Evolutionary conservation across 805 yeast species (phyloP).

Genomic region (Metschnikowia santaceciliae): DNA sequence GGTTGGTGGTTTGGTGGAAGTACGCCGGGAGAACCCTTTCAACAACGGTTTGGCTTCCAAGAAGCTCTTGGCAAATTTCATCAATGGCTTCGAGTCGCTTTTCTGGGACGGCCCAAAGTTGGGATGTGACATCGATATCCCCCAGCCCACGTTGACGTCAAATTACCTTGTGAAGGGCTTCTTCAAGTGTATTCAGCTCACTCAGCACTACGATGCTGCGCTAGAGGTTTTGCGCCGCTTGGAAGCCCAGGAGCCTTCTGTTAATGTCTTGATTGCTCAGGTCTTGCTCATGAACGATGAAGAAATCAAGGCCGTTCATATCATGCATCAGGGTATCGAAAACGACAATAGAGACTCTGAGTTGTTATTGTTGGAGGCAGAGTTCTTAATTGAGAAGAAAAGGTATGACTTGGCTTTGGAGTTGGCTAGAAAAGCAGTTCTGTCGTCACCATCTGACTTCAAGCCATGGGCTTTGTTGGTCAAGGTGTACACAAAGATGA

Average conservation of each 20-base stretch:
- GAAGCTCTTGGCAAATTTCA: slow-evolving; percentile 41
- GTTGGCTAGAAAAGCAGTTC: slow-evolving; percentile 60
- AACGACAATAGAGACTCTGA: slow-evolving; percentile 52
- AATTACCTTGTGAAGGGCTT: slow-evolving; percentile 78
- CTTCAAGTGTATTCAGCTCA: slow-evolving; percentile 56
- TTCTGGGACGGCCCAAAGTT: slow-evolving; percentile 62
- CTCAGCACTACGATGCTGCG: slow-evolving; percentile 62
- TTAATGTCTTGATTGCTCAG: slow-evolving; percentile 52
- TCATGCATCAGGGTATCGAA: slow-evolving; percentile 48
- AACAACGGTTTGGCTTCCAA: slow-evolving; percentile 43
- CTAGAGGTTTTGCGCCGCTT: slow-evolving; percentile 55
- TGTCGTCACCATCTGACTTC: slow-evolving; percentile 71
- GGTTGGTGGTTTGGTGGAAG: slow-evolving; percentile 67
- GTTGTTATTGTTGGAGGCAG: slow-evolving; percentile 52
- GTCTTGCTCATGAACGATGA: slow-evolving; percentile 51
- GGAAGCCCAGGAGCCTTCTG: slow-evolving; percentile 50
- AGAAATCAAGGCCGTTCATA: slow-evolving; percentile 55
- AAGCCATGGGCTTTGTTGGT: slow-evolving; percentile 70
- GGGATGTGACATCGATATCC: slow-evolving; percentile 66
- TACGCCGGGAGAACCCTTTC: slow-evolving; percentile 79
- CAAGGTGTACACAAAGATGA: slow-evolving; percentile 55
- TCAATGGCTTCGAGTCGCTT: slow-evolving; percentile 61
- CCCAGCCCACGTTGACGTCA: slow-evolving; percentile 57
- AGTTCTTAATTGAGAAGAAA: slow-evolving; percentile 51
- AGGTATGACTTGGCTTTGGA: slow-evolving; percentile 55